Evolutionary conservation across 2,329 filamentous ascomycete genomes (phyloP).

Genomic region (Drechslerella coelobrocha): DNA sequence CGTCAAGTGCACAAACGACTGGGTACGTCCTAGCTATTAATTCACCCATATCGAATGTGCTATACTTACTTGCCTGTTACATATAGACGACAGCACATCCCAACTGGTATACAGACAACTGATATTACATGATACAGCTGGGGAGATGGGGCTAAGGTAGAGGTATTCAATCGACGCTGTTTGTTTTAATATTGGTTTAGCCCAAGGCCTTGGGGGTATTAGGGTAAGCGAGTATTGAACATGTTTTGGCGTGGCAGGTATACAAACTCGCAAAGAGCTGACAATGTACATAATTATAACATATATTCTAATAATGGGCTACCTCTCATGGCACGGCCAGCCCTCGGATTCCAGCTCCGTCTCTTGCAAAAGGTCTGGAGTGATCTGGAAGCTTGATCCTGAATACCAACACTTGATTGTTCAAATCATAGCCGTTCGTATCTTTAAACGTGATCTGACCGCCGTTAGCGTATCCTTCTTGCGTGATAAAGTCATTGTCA

Average conservation of each 20-base stretch:
- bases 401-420: conserved; percentile 71
- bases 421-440: conserved; percentile 65
- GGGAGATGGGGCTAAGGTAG: background rate
- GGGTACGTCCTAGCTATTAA: conserved; percentile 21
- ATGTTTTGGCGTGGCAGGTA: too few species aligned
- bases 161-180: too few species aligned
- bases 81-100: conserved; percentile 24
- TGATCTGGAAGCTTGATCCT: conserved; percentile 62
- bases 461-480: conserved; percentile 69
- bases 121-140: background rate
- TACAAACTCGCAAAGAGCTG: too few species aligned
- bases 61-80: background rate
- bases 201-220: too few species aligned
- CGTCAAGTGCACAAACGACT: conserved; percentile 25
- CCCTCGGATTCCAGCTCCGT: conserved; percentile 25
- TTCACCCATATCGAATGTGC: background rate
- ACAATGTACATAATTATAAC: background rate
- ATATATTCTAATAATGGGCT: background rate
- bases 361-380: conserved; percentile 51
- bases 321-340: conserved; percentile 14
- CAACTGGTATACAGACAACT: conserved; percentile 37
- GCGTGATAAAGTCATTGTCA: conserved; percentile 78
- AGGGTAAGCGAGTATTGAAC: too few species aligned
- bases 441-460: conserved; percentile 67
- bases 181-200: too few species aligned